Base-by-base conservation (phyloP, 2,329 filamentous ascomycete species). In the Cryphonectria radicalis region DNA sequence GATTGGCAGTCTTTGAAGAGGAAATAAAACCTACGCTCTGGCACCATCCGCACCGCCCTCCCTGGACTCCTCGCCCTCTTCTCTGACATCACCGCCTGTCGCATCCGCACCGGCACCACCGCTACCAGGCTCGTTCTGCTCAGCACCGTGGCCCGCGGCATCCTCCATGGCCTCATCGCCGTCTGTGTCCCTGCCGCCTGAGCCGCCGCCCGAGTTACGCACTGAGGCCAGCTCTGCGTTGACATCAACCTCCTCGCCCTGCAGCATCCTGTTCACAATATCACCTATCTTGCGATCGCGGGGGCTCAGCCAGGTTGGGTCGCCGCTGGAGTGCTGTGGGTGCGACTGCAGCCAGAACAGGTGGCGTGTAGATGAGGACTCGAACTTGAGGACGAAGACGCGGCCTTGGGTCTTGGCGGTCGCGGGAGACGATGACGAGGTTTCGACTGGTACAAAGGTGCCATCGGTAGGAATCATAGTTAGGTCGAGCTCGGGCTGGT, bases 271-370 rank as follows among this genome's bases (percentile, higher is more conserved):
- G 81, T 98, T 91, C 72, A 98, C 93, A 71, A 98, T 91, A 70
- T 96, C 90, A 42, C 94, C 95, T 74, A 98, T 90, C 84, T 94
- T 95, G 77, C 92, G 86, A 80, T 98, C 95, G 70, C 95, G 88
- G 66, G 91, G 88, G 82, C 94, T 97, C 82, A 97, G 93, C 87
- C 89, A 94, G 82, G 89, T 90, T 10, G 90, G 84, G 76, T 95
- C 90, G 66, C 86, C 91, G 79, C 83, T 87, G 74, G 84, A 88
- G 79, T 82, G 89, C 82, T 98, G 94, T 43, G 92, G 88, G 82
- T 95, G 95, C 42, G 94, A 96, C 83, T 99, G 96, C 78, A 99
- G 86, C 95, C 95, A 99, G 85, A 98, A 99, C 72, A 98, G 87
- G 82, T 98, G 88, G 78, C 95, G 91, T 82, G 97, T 91, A 71